A percentile compares a stretch with the other conserved stretches of the same genome.
Evolutionary conservation across 2,329 filamentous ascomycete genomes (phyloP).

Genomic region (Cadophora luteo-olivacea): DNA sequence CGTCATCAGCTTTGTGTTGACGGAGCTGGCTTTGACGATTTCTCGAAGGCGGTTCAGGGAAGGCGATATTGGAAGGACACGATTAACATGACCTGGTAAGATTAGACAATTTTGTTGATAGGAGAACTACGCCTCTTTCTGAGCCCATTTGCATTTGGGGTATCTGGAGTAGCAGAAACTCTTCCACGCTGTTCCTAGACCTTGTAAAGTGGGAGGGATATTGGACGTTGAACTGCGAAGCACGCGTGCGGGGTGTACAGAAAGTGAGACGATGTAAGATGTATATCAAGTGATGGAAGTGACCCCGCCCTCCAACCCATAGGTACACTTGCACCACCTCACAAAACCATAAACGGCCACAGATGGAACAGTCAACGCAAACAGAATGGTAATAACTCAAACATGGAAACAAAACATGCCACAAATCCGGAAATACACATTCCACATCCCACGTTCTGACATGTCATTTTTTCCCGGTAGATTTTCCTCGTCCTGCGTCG

Average conservation of each 20-base stretch:
- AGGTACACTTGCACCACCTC: neutral
- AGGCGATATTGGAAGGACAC: too few species aligned
- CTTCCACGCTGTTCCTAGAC: neutral
- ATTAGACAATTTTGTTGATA: too few species aligned
- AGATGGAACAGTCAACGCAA: neutral
- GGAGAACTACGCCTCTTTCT: too few species aligned
- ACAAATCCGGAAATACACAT: neutral
- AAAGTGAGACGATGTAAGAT: neutral
- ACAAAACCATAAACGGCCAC: neutral
- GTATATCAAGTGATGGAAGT: neutral
- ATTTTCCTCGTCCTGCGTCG: constrained; percentile 1
- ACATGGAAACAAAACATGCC: neutral
- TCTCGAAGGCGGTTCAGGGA: too few species aligned
- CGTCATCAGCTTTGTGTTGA: too few species aligned
- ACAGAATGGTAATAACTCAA: neutral
- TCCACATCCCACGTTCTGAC: constrained; percentile 9
- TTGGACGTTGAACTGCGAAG: neutral
- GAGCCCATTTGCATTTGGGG: neutral
- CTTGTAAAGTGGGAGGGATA: neutral
- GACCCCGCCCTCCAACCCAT: neutral
- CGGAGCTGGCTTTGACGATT: too few species aligned
- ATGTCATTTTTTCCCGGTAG: neutral
- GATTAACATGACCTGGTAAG: too few species aligned
- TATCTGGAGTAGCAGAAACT: neutral
- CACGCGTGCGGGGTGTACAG: neutral